A percentile compares a stretch with the other conserved stretches of the same genome.
These are phyloP conservation scores for Chenopodium suecicum DNA, from an alignment of 148 eudicot genomes.

Conservation along the genomic window DNA sequence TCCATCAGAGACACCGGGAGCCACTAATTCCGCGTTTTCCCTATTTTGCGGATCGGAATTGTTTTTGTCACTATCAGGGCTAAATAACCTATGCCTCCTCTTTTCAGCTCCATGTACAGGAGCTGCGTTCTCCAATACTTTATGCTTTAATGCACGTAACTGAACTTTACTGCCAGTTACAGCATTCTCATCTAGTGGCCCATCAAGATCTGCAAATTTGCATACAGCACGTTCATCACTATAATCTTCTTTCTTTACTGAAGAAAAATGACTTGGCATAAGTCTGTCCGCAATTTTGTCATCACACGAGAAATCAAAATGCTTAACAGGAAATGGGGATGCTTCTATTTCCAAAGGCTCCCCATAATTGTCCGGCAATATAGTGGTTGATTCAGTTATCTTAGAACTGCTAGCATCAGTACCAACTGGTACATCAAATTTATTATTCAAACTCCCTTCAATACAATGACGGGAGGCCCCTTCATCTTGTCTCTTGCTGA, in stretches of 20 bases:
- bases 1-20: slow-evolving; percentile 30
- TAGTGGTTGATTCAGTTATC: slow-evolving; percentile 33
- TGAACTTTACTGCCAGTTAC: slow-evolving; percentile 21
- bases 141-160: slow-evolving; percentile 13
- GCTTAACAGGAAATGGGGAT: slow-evolving; percentile 88
- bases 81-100: slow-evolving; percentile 20
- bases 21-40: slow-evolving; percentile 20
- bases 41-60: slow-evolving; percentile 39
- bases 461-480: slow-evolving; percentile 25
- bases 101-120: slow-evolving; percentile 22
- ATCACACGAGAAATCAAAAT: slow-evolving; percentile 77
- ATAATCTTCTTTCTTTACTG: slow-evolving; percentile 26
- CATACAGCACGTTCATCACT: slow-evolving; percentile 23
- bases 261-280: slow-evolving; percentile 22
- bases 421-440: slow-evolving; percentile 19
- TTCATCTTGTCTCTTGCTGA: slow-evolving; percentile 25
- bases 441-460: slow-evolving; percentile 28
- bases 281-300: slow-evolving; percentile 39
- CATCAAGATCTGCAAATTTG: slow-evolving; percentile 30
- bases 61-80: slow-evolving; percentile 28
- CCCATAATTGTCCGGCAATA: slow-evolving; percentile 35
- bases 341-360: slow-evolving; percentile 45
- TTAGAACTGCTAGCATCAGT: slow-evolving; percentile 29
- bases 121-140: slow-evolving; percentile 31
- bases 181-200: slow-evolving; percentile 13